These are phyloP conservation scores for Trypanosoma caninum DNA, from an alignment of 208 protist genomes.

Conservation along the genomic window DNA sequence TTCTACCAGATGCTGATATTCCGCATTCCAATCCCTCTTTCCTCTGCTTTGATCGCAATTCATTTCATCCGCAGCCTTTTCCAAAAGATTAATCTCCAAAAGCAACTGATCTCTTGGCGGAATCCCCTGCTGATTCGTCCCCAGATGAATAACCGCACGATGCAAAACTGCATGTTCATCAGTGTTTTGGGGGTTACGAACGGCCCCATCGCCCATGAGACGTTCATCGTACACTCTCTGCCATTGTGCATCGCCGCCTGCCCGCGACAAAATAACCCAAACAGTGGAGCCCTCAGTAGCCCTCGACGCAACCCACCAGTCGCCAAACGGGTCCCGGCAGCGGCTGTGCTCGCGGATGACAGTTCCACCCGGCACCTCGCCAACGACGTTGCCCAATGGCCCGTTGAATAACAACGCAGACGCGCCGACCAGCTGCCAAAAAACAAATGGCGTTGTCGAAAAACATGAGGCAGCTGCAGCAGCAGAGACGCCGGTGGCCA, in stretches of 20 bases:
- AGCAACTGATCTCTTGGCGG: constrained; percentile 9
- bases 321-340: constrained; percentile 59
- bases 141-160: not conserved
- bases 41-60: not conserved
- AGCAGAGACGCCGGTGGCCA: no score
- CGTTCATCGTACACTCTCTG: constrained; percentile 36
- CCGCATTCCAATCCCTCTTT: constrained; percentile 28
- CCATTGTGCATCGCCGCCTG: constrained; percentile 14
- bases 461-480: not conserved
- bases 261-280: constrained; percentile 33
- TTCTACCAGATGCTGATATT: constrained; percentile 28
- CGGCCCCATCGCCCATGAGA: not conserved
- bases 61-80: constrained; percentile 5
- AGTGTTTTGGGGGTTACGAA: not conserved
- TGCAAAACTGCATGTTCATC: not conserved
- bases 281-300: constrained; percentile 35
- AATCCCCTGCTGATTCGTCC: not conserved
- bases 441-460: constrained; percentile 7
- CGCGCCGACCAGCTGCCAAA: constrained; percentile 48
- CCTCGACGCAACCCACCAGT: constrained; percentile 60
- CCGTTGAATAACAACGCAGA: constrained; percentile 42
- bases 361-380: constrained; percentile 33
- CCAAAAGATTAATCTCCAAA: constrained; percentile 11
- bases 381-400: constrained; percentile 61
- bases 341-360: constrained; percentile 59